phyloP scores from a whole-genome alignment of 202 grass and related monocot genomes.

The Dendrocalamus latiflorus region DNA sequence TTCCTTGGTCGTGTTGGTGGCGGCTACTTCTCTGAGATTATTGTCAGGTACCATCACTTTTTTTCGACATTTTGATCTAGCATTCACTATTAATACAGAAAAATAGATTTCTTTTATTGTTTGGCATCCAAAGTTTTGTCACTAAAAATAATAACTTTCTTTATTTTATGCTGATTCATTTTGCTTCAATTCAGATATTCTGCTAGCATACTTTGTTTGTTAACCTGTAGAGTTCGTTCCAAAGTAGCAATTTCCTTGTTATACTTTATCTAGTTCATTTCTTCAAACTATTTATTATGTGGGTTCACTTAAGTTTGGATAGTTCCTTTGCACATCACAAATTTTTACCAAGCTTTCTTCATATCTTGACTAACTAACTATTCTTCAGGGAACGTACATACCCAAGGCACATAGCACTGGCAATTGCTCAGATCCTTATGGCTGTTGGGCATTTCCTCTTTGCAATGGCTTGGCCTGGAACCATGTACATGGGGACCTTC shows the following conservation, averaged over 20 bases:
- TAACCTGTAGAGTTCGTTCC: not conserved
- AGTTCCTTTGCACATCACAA: not conserved
- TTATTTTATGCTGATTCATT: not conserved
- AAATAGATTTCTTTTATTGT: not conserved
- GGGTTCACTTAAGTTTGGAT: conserved; percentile 1
- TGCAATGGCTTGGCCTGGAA: conserved; percentile 87
- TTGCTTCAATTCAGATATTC: not conserved
- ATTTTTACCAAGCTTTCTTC: not conserved
- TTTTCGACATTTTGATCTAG: not conserved
- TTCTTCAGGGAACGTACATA: conserved; percentile 63
- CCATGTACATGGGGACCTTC: conserved; percentile 73
- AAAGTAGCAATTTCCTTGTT: not conserved
- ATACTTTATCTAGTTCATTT: not conserved
- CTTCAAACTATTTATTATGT: not conserved
- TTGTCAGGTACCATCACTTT: conserved; percentile 63
- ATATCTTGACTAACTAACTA: conserved; percentile 7
- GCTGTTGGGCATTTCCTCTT: conserved; percentile 73
- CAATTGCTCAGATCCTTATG: conserved; percentile 60
- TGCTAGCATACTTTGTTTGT: not conserved
- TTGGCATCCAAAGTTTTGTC: not conserved
- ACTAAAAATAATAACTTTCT: not conserved
- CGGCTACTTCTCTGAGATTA: conserved; percentile 90
- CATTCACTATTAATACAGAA: not conserved
- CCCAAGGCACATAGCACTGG: conserved; percentile 64
- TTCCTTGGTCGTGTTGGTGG: conserved; percentile 87